A percentile compares a stretch with the other conserved stretches of the same genome.
phyloP scores from a whole-genome alignment of 2,329 filamentous ascomycete genomes.

The Sclerotinia borealis region DNA sequence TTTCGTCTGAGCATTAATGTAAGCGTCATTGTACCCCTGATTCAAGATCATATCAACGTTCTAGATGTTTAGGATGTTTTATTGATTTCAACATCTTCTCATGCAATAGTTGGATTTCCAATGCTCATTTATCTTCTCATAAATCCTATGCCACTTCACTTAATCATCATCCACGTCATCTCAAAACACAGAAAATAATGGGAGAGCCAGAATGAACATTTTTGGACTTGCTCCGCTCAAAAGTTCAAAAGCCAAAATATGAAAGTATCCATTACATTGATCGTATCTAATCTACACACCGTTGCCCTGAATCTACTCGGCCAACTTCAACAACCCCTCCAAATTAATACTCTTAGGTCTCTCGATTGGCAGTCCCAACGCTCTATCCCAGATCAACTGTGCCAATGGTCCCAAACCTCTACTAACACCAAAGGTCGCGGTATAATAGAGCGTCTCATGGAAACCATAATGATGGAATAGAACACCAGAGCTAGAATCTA shows the following conservation, averaged over 20 bases:
- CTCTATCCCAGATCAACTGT: conserved; percentile 94
- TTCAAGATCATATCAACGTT: no score
- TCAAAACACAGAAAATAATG: no score
- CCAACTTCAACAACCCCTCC: conserved; percentile 70
- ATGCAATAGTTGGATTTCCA: no score
- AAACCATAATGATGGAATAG: conserved; percentile 98
- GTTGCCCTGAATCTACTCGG: conserved; percentile 33
- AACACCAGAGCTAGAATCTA: conserved; percentile 87
- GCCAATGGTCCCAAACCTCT: conserved; percentile 78
- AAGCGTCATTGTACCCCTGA: not conserved
- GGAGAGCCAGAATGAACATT: no score
- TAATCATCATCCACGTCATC: no score
- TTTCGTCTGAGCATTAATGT: not conserved
- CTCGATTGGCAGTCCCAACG: conserved; percentile 91
- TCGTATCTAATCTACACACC: not conserved
- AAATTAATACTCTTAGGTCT: conserved; percentile 96
- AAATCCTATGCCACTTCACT: no score
- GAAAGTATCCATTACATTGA: not conserved
- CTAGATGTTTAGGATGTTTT: no score
- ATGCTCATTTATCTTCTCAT: no score
- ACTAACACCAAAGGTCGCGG: conserved; percentile 63
- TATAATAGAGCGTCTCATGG: conserved; percentile 94
- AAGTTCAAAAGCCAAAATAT: no score
- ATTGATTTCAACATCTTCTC: no score
- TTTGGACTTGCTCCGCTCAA: no score